phyloP scores from a whole-genome alignment of 2,329 filamentous ascomycete genomes.

The Epichloe gansuensis region DNA sequence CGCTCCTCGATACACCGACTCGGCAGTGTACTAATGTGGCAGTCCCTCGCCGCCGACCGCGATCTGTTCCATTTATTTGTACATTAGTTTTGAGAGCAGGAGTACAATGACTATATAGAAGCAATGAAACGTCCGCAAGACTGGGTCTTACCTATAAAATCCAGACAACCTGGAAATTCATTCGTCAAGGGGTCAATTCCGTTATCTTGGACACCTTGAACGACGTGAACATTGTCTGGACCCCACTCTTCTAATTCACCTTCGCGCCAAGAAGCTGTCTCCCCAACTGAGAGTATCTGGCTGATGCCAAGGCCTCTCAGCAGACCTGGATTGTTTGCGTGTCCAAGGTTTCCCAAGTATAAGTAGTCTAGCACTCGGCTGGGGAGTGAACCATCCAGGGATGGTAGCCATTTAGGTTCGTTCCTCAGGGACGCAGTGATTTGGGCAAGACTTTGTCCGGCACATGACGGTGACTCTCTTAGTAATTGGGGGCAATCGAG shows the following conservation, averaged over 20 bases:
- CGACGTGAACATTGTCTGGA: constrained; percentile 61
- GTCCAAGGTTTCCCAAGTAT: constrained; percentile 86
- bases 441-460: constrained; percentile 37
- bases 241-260: constrained; percentile 63
- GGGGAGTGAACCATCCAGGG: constrained; percentile 81
- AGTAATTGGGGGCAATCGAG: constrained; percentile 64
- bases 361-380: constrained; percentile 85
- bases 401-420: constrained; percentile 69
- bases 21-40: constrained; percentile 93
- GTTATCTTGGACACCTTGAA: constrained; percentile 89
- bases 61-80: constrained; percentile 41
- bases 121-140: not conserved
- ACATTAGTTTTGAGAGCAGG: not conserved
- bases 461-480: constrained; percentile 49
- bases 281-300: constrained; percentile 84
- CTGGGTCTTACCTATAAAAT: constrained; percentile 65
- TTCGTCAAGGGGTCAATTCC: constrained; percentile 84
- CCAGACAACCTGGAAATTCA: constrained; percentile 74
- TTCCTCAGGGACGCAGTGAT: constrained; percentile 39
- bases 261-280: constrained; percentile 70
- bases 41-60: constrained; percentile 61
- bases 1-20: constrained; percentile 88
- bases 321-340: constrained; percentile 87
- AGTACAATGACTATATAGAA: not conserved
- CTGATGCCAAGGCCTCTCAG: constrained; percentile 69